Evolutionary conservation across 441 rosid genomes (phyloP), one percentile per base, ranked within the genome.

Genomic region (Adansonia madagascariensis): DNA sequence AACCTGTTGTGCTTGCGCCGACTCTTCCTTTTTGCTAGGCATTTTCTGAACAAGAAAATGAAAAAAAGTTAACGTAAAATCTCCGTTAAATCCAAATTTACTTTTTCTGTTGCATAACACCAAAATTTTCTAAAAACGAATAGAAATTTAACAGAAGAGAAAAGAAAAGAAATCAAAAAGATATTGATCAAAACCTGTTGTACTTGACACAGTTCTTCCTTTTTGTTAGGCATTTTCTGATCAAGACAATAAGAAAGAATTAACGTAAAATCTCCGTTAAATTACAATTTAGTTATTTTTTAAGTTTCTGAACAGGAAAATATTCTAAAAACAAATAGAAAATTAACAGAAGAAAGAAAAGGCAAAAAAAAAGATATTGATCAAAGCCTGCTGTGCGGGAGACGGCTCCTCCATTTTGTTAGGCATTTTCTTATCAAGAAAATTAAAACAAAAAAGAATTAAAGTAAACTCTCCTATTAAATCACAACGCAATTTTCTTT

Each of bases 121-220:
- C 46, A 43, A 43, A 43, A 43, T 43, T 43, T 43, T 43, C 46
- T 43, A 43, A 43, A 43, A 43, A 43, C 46, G 8, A 43, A 43
- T 43, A 43, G 46, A 43, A 43, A 43, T 6, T 43, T 43, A 43
- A 43, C 46, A 43, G 46, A 43, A 43, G 46, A 43, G 8, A n/a
- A 69, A 14, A 70, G n/a, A 39, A 22, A 24, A 60, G 18, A 56
- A 12, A 60, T 15, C 8, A 7, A 43, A 43, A 43, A 43, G 8
- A 43, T 35, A 35, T 35, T 35, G 41, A 35, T 35, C 6, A 35
- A 35, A 35, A 61, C 67, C 60, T 70, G 75, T 43, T 63, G 77
- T 11, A 78, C 86, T 86, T 74, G 88, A 73, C 81, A 62, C 55
- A 81, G 74, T 50, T 86, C 93, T 43, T 72, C 82, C 74, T 84